A percentile compares a stretch with the other conserved stretches of the same genome.
These are phyloP conservation scores for Ascosphaera acerosa DNA, from an alignment of 2,329 filamentous ascomycete genomes.

Conservation along the genomic window DNA sequence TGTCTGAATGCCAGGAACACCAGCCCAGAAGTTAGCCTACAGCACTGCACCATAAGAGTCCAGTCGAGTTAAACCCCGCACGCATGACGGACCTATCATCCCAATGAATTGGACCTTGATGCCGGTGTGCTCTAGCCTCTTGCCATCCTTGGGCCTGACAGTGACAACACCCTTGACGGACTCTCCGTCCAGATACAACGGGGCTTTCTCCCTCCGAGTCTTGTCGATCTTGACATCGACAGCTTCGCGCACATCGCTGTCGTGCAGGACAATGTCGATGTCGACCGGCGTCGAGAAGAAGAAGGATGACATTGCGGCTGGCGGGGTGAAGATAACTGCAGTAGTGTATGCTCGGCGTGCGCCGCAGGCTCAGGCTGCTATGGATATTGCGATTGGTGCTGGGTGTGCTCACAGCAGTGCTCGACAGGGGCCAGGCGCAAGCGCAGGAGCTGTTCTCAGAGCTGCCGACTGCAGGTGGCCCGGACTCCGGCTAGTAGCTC, in stretches of 20 bases:
- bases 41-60: background rate
- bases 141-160: conserved; percentile 89
- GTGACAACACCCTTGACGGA: conserved; percentile 93
- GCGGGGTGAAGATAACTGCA: no score
- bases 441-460: no score
- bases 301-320: conserved; percentile 83
- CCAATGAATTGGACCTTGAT: conserved; percentile 99
- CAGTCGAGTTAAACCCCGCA: background rate
- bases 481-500: no score
- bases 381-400: no score
- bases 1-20: no score
- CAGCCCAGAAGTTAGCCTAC: background rate
- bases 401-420: no score
- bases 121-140: conserved; percentile 88
- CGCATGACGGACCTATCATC: conserved; percentile 56
- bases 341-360: no score
- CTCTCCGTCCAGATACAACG: conserved; percentile 93
- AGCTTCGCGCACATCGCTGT: conserved; percentile 78
- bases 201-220: conserved; percentile 88
- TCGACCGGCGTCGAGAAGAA: conserved; percentile 97
- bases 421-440: no score
- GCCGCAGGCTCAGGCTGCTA: no score
- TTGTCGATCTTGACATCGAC: conserved; percentile 98
- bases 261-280: conserved; percentile 94
- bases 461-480: no score